Conservation (phyloP, 495 filamentous ascomycete genomes). For the Rhizodiscina lignyota region DNA sequence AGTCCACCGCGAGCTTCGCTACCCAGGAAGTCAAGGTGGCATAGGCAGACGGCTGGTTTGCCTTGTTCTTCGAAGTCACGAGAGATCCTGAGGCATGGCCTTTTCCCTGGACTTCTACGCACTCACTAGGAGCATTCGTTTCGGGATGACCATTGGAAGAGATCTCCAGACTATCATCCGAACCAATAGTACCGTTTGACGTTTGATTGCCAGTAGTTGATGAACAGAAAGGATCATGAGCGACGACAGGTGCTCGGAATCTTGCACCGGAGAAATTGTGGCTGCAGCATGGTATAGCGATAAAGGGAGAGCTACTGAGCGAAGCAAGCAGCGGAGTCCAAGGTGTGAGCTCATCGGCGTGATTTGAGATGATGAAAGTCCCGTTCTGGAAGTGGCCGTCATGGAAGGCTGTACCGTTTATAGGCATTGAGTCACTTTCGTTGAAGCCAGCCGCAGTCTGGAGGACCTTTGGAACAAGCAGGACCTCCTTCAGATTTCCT, state of each 20-base stretch:
- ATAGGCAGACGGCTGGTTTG: slow-evolving; percentile 38
- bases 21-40: slow-evolving; percentile 60
- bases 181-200: slow-evolving; percentile 8
- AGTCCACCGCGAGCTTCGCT: slow-evolving; percentile 41
- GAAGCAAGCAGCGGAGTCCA: slow-evolving; percentile 88
- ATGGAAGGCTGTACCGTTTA: slow-evolving; percentile 21
- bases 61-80: neutral
- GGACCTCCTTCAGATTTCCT: slow-evolving; percentile 44
- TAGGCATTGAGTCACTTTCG: neutral
- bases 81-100: neutral
- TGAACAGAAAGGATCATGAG: neutral
- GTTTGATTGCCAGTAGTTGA: neutral
- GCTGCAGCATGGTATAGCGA: slow-evolving; percentile 90
- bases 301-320: slow-evolving; percentile 58
- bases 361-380: slow-evolving; percentile 92
- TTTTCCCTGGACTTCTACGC: slow-evolving; percentile 13
- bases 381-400: slow-evolving; percentile 53
- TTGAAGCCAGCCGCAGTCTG: slow-evolving; percentile 5
- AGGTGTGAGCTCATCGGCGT: slow-evolving; percentile 85
- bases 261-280: slow-evolving; percentile 62
- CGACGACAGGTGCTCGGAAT: slow-evolving; percentile 40
- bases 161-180: too few species aligned
- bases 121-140: too few species aligned
- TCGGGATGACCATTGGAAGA: too few species aligned
- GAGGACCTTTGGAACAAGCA: slow-evolving; percentile 55